Evolutionary conservation across 2,329 filamentous ascomycete species (phyloP).

Genomic region (Anthostomella pinea): DNA sequence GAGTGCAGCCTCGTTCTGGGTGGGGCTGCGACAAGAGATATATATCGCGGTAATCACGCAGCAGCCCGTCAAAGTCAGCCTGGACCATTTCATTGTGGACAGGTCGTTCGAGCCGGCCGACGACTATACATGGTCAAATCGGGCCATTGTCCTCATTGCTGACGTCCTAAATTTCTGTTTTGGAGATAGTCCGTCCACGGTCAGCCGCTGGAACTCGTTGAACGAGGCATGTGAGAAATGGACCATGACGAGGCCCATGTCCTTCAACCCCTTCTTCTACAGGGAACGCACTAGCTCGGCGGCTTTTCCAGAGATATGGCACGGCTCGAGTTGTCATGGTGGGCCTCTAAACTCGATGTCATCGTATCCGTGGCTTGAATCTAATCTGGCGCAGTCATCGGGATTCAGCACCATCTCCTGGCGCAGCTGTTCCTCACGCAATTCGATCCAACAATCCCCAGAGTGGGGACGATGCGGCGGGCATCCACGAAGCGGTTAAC

Average conservation of each 20-base stretch:
- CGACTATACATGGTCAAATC: slow-evolving; percentile 58
- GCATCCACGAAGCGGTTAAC: slow-evolving; percentile 39
- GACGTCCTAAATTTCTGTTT: slow-evolving; percentile 64
- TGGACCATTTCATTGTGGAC: slow-evolving; percentile 50
- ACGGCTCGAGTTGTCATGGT: slow-evolving; percentile 54
- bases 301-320: slow-evolving; percentile 57
- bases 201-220: slow-evolving; percentile 42
- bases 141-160: slow-evolving; percentile 60
- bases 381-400: slow-evolving; percentile 44
- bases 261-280: slow-evolving; percentile 54
- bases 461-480: slow-evolving; percentile 40
- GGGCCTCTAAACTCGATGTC: slow-evolving; percentile 14
- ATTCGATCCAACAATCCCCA: slow-evolving; percentile 53
- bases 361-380: slow-evolving; percentile 1
- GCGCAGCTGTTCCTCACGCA: slow-evolving; percentile 55
- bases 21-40: slow-evolving; percentile 58
- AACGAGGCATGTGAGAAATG: slow-evolving; percentile 45
- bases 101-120: slow-evolving; percentile 45
- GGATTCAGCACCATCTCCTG: slow-evolving; percentile 58
- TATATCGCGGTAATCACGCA: slow-evolving; percentile 52
- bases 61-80: slow-evolving; percentile 45
- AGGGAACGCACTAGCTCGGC: slow-evolving; percentile 35
- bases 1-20: slow-evolving; percentile 55
- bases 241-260: slow-evolving; percentile 44
- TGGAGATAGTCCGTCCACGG: slow-evolving; percentile 36